Base-by-base conservation (phyloP, 1,284 basidiomycete species). In the Rhodotorula sp. region DNA sequence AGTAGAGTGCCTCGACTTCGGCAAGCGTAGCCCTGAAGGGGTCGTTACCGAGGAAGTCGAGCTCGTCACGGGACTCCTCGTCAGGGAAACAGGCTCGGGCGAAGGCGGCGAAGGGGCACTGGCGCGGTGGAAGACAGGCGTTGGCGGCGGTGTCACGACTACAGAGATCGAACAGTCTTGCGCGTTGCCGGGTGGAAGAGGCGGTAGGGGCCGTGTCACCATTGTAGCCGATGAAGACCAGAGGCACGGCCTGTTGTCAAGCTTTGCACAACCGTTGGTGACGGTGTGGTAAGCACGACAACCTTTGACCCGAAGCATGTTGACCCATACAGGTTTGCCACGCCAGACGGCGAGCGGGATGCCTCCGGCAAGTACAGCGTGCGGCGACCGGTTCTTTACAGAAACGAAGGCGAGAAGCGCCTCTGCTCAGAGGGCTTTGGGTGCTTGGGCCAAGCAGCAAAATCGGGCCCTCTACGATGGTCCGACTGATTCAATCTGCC, bases 201-300 rank as follows among this genome's bases (percentile, higher is more conserved):
- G 15, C 57, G 61, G 26, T 59, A 68, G 2, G 66, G 8, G 50
- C 47, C 5, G 26, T 43, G 26, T 54, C 50, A 2, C 23, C 10
- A 47, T 55, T 43, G 56, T 64, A 64, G 18, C 67, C 62, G 45
- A 68, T 50, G 26, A 34, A 34, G 34, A 34, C 34, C 34, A 34
- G 34, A 34, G 3, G 34, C 34, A 34, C 34, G 5, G 34, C 34
- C 34, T 62, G 23, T 16, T 7, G 52, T 61, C 38, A 26, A 60
- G 60, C 54, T 56, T 61, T 19, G 28, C 12, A 50, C 61, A 48
- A 8, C 47, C 26, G 47, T 59, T 21, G 60, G 79, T 77, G n/a
- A 80, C 34, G 57, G 80, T 79, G 31, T 81, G 79, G 78, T 80
- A 83, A 16, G 80, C 79, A 50, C 75, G 75, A 57, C 80, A 83